Conservation (phyloP, 1,139 yeast species). For the Taphrina deformans region DNA sequence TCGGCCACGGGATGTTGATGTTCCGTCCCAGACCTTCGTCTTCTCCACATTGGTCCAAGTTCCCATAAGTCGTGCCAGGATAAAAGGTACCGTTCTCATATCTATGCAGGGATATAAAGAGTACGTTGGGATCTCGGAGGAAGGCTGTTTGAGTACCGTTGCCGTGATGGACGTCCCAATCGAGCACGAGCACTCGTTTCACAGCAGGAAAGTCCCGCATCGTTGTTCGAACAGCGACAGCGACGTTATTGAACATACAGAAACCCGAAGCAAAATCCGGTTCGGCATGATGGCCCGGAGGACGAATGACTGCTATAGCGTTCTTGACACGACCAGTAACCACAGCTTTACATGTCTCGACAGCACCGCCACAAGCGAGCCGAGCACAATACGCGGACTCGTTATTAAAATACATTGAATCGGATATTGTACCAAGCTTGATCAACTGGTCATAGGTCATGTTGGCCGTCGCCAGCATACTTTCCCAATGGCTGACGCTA, state of each 20-base stretch:
- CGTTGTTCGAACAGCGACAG: constrained; percentile 90
- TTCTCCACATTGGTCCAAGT: constrained; percentile 74
- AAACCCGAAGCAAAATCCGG: constrained; percentile 97
- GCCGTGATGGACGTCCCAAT: constrained; percentile 88
- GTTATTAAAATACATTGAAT: constrained; percentile 90
- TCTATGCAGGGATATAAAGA: constrained; percentile 87
- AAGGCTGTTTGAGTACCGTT: constrained; percentile 97
- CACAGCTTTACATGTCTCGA: constrained; percentile 94
- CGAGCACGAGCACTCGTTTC: constrained; percentile 80
- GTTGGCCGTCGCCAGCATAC: constrained; percentile 67
- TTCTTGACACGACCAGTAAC: constrained; percentile 90
- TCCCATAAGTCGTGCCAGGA: constrained; percentile 83
- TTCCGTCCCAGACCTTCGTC: constrained; percentile 78
- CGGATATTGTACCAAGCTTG: constrained; percentile 86
- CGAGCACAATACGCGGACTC: constrained; percentile 87
- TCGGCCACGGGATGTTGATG: constrained; percentile 91
- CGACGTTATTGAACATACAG: constrained; percentile 92
- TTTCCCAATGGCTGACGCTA: constrained; percentile 73
- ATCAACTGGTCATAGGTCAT: constrained; percentile 78
- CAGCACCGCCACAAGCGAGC: constrained; percentile 93
- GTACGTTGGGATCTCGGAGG: constrained; percentile 80
- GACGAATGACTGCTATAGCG: constrained; percentile 91
- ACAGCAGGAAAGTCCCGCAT: constrained; percentile 82
- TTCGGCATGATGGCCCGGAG: constrained; percentile 99
- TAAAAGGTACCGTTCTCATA: constrained; percentile 90